Base-by-base conservation (phyloP, 176 grass and related monocot genomes). In the Ampelocalamus luodianensis region DNA sequence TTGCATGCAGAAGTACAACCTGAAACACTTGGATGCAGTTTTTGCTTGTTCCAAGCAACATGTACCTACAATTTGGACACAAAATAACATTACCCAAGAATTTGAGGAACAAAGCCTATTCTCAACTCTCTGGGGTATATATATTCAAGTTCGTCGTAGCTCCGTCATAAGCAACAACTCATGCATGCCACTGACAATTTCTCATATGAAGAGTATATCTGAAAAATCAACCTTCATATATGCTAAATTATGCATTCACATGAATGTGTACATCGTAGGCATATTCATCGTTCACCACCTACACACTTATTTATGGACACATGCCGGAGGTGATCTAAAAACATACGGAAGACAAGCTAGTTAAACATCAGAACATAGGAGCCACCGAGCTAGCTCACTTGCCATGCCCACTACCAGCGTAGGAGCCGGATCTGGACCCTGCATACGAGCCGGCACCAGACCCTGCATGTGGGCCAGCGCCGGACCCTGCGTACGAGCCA, bases 361-460 rank as follows among this genome's bases (percentile, higher is more conserved):
- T 37, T 37, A 10, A 66, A 68, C 26, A 42, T 17, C 65, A 15
- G 50, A 58, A 18, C 51, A 44, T 49, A 72, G 5, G 23, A 27
- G 58, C 50, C n/a, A 39, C 26, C 63, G 23, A 27, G 58, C 50
- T 17, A 39, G 38, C 63, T 85, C 72, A 90, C 65, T 90, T 77
- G 71, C 88, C 88, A 65, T 82, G 88, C 3, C 88, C 88, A 2
- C 78, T 45, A 4, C 88, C 88, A 22, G 83, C 88, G 36, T 90
- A 77, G 2, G 83, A 90, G 23, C 88, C 83, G 8, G 83, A 71
- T 0, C 42, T 27, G 77, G 77, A 89, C 23, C 82, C 88, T 0
- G 87, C 82, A 6, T 85, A 80, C 12, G 87, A 89, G 27, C 82
- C 76, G 6, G 82, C 87, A 32, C 67, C 81, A 0, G 87, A 84